These are phyloP conservation scores for Cladophialophora chaetospira DNA, from an alignment of 2,329 filamentous ascomycete species.

Conservation along the genomic window DNA sequence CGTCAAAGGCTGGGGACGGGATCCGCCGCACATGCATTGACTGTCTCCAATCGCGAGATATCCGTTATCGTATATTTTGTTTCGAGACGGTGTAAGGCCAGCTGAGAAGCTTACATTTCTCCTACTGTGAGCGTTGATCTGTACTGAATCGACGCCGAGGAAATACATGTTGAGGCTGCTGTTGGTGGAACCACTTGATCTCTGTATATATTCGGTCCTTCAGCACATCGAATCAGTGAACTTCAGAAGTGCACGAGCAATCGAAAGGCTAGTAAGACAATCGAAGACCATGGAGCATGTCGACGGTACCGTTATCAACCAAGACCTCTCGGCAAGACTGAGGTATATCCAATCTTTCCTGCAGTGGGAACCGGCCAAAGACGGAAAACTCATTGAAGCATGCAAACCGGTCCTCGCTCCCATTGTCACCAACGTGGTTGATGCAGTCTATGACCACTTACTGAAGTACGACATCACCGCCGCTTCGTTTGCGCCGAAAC, in stretches of 20 bases:
- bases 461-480: constrained; percentile 38
- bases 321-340: constrained; percentile 30
- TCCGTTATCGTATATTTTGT: neutral
- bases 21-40: neutral
- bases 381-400: constrained; percentile 33
- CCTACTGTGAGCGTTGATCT: neutral
- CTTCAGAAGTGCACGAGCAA: neutral
- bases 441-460: constrained; percentile 37
- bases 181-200: neutral
- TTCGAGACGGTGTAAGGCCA: neutral
- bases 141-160: neutral
- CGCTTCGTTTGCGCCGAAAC: constrained; percentile 35
- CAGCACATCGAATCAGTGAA: neutral
- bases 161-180: neutral
- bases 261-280: neutral
- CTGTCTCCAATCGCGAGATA: neutral
- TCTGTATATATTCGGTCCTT: neutral
- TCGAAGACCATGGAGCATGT: constrained; percentile 27
- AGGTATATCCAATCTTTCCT: constrained; percentile 36
- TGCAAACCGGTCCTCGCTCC: constrained; percentile 34
- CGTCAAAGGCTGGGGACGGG: too few species aligned
- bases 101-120: neutral
- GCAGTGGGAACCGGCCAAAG: constrained; percentile 33
- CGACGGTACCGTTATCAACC: constrained; percentile 13
- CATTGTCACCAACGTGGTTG: constrained; percentile 34